Conservation (phyloP, 768 basidiomycete genomes). For the Boletus rubescentipes region DNA sequence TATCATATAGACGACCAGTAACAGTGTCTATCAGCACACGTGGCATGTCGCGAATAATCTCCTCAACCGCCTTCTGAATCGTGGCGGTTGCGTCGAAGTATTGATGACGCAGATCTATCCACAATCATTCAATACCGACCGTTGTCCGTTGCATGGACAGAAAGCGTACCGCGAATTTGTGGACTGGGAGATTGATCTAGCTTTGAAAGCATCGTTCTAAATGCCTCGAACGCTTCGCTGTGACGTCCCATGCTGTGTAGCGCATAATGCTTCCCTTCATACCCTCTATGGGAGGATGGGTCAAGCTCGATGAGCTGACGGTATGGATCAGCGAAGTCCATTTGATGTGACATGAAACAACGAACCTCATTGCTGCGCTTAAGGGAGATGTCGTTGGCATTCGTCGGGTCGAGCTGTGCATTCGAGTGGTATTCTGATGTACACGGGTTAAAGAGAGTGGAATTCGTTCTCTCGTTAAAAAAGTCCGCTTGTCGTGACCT, state of each 20-base stretch:
- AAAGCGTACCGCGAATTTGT: not conserved
- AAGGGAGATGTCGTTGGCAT: not conserved
- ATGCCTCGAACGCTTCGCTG: not conserved
- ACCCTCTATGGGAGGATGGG: too few species aligned
- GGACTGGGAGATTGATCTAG: not conserved
- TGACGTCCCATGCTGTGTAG: not conserved
- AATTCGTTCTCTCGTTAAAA: too few species aligned
- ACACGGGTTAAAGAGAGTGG: too few species aligned
- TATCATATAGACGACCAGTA: constrained; percentile 3
- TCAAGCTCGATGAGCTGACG: too few species aligned
- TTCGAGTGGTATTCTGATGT: not conserved
- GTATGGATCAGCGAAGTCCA: not conserved
- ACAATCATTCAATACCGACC: too few species aligned
- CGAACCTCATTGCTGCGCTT: constrained; percentile 4
- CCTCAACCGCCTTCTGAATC: not conserved
- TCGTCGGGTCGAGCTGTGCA: not conserved
- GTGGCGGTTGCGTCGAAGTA: not conserved
- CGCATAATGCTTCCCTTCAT: not conserved
- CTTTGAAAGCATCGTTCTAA: not conserved
- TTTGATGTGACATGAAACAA: not conserved
- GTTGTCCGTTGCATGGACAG: too few species aligned
- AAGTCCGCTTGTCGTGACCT: too few species aligned
- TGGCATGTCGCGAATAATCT: not conserved
- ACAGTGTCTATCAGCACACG: constrained; percentile 2
- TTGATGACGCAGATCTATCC: not conserved